phyloP scores from a whole-genome alignment of 108 stramenopile species.

The Conticribra weissflogii region DNA sequence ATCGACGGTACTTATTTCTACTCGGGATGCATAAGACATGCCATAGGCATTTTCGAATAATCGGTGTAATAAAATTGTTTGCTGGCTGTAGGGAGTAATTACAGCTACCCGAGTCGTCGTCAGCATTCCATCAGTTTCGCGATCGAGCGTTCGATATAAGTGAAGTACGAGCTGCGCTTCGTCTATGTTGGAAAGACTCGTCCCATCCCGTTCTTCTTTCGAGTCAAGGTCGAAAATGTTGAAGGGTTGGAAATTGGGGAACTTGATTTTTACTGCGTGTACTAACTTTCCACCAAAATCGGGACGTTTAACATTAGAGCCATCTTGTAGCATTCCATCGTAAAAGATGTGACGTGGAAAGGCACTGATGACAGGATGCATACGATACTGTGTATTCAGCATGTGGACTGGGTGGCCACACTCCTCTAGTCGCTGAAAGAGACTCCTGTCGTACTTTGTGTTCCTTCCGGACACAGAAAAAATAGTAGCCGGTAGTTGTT shows the following conservation, averaged over 20 bases:
- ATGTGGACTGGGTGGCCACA: constrained; percentile 71
- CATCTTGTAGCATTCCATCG: constrained; percentile 54
- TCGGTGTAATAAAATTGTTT: constrained; percentile 49
- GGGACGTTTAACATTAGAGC: constrained; percentile 42
- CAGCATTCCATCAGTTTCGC: constrained; percentile 35
- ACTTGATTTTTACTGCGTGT: constrained; percentile 20
- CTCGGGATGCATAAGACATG: constrained; percentile 30
- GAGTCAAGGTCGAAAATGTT: constrained; percentile 59
- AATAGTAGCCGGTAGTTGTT: constrained; percentile 88
- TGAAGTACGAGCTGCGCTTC: constrained; percentile 48
- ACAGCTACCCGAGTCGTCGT: constrained; percentile 55
- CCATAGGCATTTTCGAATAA: constrained; percentile 37
- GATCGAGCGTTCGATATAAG: constrained; percentile 41
- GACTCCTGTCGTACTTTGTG: constrained; percentile 67
- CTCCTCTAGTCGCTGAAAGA: constrained; percentile 83
- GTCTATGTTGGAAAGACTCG: constrained; percentile 40
- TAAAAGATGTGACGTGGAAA: constrained; percentile 79
- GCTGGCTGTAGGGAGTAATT: constrained; percentile 80
- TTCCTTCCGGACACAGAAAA: constrained; percentile 54
- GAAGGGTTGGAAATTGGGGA: constrained; percentile 54
- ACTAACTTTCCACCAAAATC: constrained; percentile 46
- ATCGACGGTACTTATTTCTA: constrained; percentile 77
- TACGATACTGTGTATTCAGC: constrained; percentile 91
- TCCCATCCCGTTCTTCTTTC: constrained; percentile 50
- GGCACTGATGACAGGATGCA: constrained; percentile 66